These are phyloP conservation scores for Sclerotinia trifoliorum DNA, from an alignment of 2,329 filamentous ascomycete species.

Conservation along the genomic window DNA sequence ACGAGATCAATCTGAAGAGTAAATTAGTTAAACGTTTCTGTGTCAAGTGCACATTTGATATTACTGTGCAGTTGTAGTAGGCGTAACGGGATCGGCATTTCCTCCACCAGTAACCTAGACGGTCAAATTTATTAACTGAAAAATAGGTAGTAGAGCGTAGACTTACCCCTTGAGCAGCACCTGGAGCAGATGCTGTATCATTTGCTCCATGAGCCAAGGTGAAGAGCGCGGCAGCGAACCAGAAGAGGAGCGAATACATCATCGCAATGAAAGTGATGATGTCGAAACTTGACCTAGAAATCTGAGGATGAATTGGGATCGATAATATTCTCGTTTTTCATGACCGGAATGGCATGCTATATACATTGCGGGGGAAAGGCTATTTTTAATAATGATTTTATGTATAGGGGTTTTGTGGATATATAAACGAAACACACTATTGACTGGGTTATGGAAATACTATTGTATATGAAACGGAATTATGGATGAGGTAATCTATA, in stretches of 20 bases:
- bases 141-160: background rate
- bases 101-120: conserved; percentile 53
- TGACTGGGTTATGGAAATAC: no score
- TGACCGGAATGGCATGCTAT: background rate
- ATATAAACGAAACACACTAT: no score
- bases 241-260: conserved; percentile 14
- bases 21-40: background rate
- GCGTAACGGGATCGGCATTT: conserved; percentile 47
- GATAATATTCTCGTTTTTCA: background rate
- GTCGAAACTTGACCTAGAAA: background rate
- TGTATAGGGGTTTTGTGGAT: no score
- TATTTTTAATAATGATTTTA: no score
- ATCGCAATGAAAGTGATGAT: background rate
- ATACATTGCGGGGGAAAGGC: background rate
- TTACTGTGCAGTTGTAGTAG: conserved; percentile 16
- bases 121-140: background rate
- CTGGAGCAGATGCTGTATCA: conserved; percentile 13
- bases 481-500: no score
- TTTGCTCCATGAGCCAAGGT: conserved; percentile 15
- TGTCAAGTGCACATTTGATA: background rate
- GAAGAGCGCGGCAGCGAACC: conserved; percentile 7
- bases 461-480: no score
- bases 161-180: conserved; percentile 18
- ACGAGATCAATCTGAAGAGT: conserved; percentile 51
- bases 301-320: background rate